Conservation (phyloP, 2,329 filamentous ascomycete genomes). For the Hirsutella rhossiliensis region DNA sequence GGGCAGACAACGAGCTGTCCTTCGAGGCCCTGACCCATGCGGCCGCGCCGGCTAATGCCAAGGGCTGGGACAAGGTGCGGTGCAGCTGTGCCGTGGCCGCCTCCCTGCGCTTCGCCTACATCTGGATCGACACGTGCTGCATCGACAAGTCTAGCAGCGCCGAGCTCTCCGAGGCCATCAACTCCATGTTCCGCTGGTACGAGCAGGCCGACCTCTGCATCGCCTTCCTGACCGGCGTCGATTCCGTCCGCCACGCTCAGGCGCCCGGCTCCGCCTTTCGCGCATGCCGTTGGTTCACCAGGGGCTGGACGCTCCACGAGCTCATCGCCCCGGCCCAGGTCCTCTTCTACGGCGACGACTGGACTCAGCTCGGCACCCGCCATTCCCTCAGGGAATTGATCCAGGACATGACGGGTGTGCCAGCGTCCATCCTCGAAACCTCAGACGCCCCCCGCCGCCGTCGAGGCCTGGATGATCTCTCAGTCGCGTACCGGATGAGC, state of each 20-base stretch:
- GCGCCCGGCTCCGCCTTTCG: not conserved
- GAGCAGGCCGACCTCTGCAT: conserved; percentile 11
- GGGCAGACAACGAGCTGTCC: not conserved
- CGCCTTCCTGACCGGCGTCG: conserved; percentile 7
- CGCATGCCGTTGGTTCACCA: conserved; percentile 8
- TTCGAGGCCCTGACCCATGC: not conserved
- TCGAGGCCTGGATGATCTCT: conserved; percentile 4
- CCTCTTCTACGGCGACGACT: conserved; percentile 10
- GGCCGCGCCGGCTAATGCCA: not conserved
- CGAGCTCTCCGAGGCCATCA: conserved; percentile 17
- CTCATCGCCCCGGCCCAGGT: conserved; percentile 14
- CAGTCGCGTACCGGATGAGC: too few species aligned
- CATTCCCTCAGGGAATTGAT: too few species aligned
- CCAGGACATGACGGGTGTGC: conserved; percentile 6
- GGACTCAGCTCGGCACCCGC: too few species aligned
- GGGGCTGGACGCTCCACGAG: conserved; percentile 15
- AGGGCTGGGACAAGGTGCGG: conserved; percentile 9
- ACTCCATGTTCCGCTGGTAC: conserved; percentile 15
- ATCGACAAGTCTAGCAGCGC: conserved; percentile 12
- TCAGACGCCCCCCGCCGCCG: too few species aligned
- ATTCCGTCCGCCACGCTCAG: too few species aligned
- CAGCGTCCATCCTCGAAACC: too few species aligned
- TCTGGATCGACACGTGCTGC: conserved; percentile 19
- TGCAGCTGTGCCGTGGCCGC: conserved; percentile 7
- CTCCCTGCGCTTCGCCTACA: conserved; percentile 6